Conservation (phyloP, 2,329 filamentous ascomycete species). For the Corniculantispora saksenae region DNA sequence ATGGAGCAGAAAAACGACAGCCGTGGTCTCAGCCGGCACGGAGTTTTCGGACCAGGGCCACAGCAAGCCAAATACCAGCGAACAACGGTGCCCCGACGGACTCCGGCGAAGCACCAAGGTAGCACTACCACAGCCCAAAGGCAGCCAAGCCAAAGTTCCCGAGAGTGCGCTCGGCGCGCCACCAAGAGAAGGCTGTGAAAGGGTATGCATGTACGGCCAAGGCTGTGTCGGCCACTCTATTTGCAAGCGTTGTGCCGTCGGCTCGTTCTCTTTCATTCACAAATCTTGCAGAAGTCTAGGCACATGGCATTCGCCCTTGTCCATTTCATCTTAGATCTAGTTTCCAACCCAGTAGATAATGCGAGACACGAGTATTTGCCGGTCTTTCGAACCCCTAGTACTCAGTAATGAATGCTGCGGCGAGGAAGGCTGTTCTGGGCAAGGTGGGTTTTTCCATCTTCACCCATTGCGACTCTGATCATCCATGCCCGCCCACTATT, state of each 20-base stretch:
- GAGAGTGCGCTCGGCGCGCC: no score
- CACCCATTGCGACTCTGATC: no score
- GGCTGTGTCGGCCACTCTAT: no score
- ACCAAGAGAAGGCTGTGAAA: no score
- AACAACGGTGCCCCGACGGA: conserved; percentile 8
- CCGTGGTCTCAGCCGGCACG: conserved; percentile 6
- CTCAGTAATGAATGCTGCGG: neutral
- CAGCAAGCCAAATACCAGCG: neutral
- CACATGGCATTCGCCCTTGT: neutral
- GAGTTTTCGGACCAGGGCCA: conserved; percentile 5
- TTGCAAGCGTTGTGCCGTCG: no score
- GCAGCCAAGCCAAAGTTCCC: neutral
- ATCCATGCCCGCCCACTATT: no score
- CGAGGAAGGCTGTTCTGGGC: no score
- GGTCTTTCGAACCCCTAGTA: neutral
- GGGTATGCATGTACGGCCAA: neutral
- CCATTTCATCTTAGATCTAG: no score
- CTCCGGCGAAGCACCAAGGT: neutral
- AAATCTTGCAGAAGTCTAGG: neutral
- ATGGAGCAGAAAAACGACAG: neutral
- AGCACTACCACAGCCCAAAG: neutral
- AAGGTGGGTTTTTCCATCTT: no score
- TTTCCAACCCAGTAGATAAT: neutral
- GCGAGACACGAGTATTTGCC: neutral
- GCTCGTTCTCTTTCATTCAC: no score